These are phyloP conservation scores for Spathaspora passalidarum DNA, from an alignment of 805 yeast genomes.

Conservation along the genomic window DNA sequence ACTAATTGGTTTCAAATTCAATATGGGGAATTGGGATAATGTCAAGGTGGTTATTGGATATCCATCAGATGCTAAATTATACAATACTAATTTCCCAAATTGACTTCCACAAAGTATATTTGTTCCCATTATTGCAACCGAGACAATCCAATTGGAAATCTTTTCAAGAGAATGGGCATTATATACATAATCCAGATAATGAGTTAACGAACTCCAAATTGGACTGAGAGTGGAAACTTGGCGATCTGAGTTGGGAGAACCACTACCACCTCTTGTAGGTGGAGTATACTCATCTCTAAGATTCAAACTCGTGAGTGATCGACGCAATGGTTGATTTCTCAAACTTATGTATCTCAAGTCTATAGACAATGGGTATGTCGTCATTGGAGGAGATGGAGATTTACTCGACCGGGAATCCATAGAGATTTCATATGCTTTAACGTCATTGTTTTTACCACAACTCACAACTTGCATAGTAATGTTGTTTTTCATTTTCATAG, in stretches of 20 bases:
- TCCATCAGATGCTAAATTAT: conserved; percentile 13
- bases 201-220: conserved; percentile 12
- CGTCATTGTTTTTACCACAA: conserved; percentile 26
- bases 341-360: conserved; percentile 1
- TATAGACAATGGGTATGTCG: not conserved
- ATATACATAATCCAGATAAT: conserved; percentile 10
- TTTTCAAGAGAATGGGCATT: conserved; percentile 9
- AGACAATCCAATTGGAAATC: conserved; percentile 20
- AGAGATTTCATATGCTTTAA: conserved; percentile 24
- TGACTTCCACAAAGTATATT: conserved; percentile 24
- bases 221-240: conserved; percentile 9
- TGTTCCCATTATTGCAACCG: conserved; percentile 14
- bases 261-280: not conserved
- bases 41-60: conserved; percentile 9
- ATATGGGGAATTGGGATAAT: conserved; percentile 25
- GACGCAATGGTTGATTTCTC: conserved; percentile 2
- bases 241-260: not conserved
- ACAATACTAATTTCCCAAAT: conserved; percentile 25
- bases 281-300: not conserved
- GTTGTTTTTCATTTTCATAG: conserved; percentile 10
- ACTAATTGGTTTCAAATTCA: conserved; percentile 14
- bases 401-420: not conserved
- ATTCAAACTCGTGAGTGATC: conserved; percentile 2
- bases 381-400: conserved; percentile 1
- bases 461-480: conserved; percentile 15